Conservation (phyloP, 768 basidiomycete species). For the Psilocybe sp. region DNA sequence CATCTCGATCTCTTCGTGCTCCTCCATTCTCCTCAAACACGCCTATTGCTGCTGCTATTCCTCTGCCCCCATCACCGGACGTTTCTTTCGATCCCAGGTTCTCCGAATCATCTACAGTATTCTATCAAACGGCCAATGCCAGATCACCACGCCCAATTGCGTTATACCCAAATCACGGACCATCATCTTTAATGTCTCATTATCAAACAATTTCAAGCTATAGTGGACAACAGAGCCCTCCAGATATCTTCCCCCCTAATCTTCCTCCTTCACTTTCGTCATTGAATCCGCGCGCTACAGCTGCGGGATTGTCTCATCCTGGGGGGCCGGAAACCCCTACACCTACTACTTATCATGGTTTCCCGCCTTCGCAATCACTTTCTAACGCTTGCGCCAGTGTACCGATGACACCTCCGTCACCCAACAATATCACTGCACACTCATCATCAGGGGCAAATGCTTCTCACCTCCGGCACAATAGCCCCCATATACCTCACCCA, state of each 20-base stretch:
- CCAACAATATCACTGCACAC: too few relatives aligned
- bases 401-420: slow-evolving; percentile 25
- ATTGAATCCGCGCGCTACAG: slow-evolving; percentile 29
- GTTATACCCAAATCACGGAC: slow-evolving; percentile 44
- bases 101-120: slow-evolving; percentile 58
- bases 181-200: slow-evolving; percentile 39
- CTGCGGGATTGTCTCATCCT: slow-evolving; percentile 20
- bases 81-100: slow-evolving; percentile 32
- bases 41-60: slow-evolving; percentile 33
- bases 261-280: slow-evolving; percentile 38
- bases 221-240: slow-evolving; percentile 26
- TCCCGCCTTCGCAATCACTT: slow-evolving; percentile 33
- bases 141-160: slow-evolving; percentile 44
- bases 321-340: slow-evolving; percentile 42
- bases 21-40: slow-evolving; percentile 37
- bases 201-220: slow-evolving; percentile 30
- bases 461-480: too few relatives aligned
- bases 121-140: slow-evolving; percentile 58
- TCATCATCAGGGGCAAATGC: too few relatives aligned
- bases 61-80: slow-evolving; percentile 50
- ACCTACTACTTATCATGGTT: slow-evolving; percentile 27
- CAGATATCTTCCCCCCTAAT: slow-evolving; percentile 41
- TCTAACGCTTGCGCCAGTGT: slow-evolving; percentile 50
- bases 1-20: slow-evolving; percentile 34
- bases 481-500: too few relatives aligned